phyloP scores from a whole-genome alignment of 768 basidiomycete genomes.

The Trametes coccinea region DNA sequence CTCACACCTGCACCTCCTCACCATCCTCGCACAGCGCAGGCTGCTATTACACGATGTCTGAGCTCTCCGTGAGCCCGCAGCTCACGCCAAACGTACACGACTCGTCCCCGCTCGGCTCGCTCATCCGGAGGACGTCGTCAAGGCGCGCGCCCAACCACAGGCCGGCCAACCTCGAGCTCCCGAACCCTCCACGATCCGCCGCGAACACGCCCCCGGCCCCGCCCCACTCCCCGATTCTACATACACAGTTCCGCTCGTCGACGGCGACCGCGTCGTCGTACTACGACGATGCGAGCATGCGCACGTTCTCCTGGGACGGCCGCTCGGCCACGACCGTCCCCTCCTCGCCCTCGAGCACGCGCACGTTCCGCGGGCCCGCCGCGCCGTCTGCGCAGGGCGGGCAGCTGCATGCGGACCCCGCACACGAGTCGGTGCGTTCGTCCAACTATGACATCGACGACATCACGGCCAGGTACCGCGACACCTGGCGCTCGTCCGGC shows the following conservation, averaged over 20 bases:
- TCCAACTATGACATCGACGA: conserved; percentile 27
- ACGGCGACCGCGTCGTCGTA: conserved; percentile 36
- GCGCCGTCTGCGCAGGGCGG: neutral
- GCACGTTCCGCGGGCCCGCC: conserved; percentile 1
- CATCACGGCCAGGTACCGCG: conserved; percentile 25
- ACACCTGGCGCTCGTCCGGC: conserved; percentile 22
- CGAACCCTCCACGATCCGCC: conserved; percentile 13
- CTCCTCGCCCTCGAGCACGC: conserved; percentile 14
- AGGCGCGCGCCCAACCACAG: conserved; percentile 35
- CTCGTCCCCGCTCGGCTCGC: conserved; percentile 59
- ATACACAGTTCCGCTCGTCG: conserved; percentile 48
- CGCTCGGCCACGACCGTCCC: conserved; percentile 7
- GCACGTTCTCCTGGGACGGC: conserved; percentile 17
- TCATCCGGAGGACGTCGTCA: conserved; percentile 56
- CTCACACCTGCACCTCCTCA: neutral
- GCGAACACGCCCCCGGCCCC: conserved; percentile 13
- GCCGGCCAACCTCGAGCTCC: conserved; percentile 15
- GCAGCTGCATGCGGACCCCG: neutral
- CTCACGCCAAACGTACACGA: conserved; percentile 31
- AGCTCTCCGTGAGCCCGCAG: conserved; percentile 8
- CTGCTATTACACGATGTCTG: conserved; percentile 11
- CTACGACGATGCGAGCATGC: conserved; percentile 25
- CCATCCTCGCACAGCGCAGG: neutral
- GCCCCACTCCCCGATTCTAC: conserved; percentile 50
- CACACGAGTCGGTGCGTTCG: conserved; percentile 21